phyloP scores from a whole-genome alignment of 495 filamentous ascomycete genomes.

The Friedmanniomyces endolithicus region DNA sequence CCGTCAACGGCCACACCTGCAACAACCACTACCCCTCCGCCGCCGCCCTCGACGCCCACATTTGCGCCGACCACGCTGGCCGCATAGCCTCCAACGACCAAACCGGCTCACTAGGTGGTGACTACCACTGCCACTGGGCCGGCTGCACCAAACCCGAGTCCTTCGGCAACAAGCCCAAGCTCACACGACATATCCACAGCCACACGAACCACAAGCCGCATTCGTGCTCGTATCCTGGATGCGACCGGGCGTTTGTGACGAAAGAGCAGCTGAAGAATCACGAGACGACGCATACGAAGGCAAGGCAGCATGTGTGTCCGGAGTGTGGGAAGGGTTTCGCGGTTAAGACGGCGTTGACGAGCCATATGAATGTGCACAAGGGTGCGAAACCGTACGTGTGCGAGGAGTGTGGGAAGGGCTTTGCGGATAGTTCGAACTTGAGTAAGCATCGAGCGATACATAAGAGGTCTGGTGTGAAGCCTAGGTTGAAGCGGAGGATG shows the following conservation, averaged over 20 bases:
- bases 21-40: conserved; percentile 12
- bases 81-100: neutral
- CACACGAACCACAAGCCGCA: conserved; percentile 19
- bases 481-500: neutral
- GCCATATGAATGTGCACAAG: conserved; percentile 18
- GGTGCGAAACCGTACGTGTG: conserved; percentile 16
- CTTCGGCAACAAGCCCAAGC: conserved; percentile 17
- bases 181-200: conserved; percentile 17
- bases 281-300: conserved; percentile 16
- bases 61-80: conserved; percentile 13
- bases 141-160: conserved; percentile 15
- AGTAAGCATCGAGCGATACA: conserved; percentile 17
- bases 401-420: conserved; percentile 17
- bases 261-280: conserved; percentile 21
- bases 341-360: conserved; percentile 17
- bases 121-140: conserved; percentile 16
- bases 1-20: conserved; percentile 7
- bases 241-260: conserved; percentile 15
- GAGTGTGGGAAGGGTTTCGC: conserved; percentile 16
- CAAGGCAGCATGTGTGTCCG: conserved; percentile 8
- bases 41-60: conserved; percentile 16
- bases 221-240: conserved; percentile 9
- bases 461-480: neutral
- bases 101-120: neutral
- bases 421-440: conserved; percentile 20